These are phyloP conservation scores for Vanrija pseudolonga DNA, from an alignment of 1,284 basidiomycete species.

Conservation along the genomic window DNA sequence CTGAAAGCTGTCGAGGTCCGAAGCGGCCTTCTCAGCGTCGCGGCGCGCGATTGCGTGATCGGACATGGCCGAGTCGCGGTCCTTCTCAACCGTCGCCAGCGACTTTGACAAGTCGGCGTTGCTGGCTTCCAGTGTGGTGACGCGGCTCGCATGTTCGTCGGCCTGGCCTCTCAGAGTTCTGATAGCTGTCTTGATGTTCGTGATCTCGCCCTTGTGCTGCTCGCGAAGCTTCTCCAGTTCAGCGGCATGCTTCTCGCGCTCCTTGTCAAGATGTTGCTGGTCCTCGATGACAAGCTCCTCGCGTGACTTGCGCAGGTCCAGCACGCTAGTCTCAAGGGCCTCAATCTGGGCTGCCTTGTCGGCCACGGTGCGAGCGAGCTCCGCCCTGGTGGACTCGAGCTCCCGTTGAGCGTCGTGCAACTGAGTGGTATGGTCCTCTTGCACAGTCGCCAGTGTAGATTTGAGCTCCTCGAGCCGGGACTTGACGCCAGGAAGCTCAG, in stretches of 20 bases:
- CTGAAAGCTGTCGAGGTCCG: constrained; percentile 30
- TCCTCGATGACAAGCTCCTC: constrained; percentile 36
- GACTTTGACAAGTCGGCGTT: constrained; percentile 6
- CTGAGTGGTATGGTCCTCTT: constrained; percentile 13
- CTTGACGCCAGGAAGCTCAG: constrained; percentile 8
- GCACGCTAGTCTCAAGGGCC: constrained; percentile 30
- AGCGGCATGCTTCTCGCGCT: not conserved
- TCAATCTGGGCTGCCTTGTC: constrained; percentile 33
- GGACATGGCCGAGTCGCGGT: constrained; percentile 5
- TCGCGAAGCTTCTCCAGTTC: constrained; percentile 1
- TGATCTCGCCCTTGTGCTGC: constrained; percentile 5
- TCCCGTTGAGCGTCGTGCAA: constrained; percentile 24
- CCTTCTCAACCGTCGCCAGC: constrained; percentile 1
- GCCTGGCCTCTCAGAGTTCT: not conserved
- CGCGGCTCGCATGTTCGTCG: constrained; percentile 3
- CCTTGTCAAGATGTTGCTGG: constrained; percentile 23
- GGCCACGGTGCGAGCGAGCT: constrained; percentile 24
- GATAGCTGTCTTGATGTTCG: constrained; percentile 7
- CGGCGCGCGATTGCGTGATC: not conserved
- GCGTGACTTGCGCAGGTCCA: constrained; percentile 35
- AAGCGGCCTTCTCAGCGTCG: constrained; percentile 11
- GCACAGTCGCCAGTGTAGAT: constrained; percentile 14
- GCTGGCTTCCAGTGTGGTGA: constrained; percentile 8
- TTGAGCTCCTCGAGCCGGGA: constrained; percentile 7
- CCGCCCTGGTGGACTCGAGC: constrained; percentile 28